Conservation (phyloP, 2,329 filamentous ascomycete species). For the Drechslerella dactyloides region DNA sequence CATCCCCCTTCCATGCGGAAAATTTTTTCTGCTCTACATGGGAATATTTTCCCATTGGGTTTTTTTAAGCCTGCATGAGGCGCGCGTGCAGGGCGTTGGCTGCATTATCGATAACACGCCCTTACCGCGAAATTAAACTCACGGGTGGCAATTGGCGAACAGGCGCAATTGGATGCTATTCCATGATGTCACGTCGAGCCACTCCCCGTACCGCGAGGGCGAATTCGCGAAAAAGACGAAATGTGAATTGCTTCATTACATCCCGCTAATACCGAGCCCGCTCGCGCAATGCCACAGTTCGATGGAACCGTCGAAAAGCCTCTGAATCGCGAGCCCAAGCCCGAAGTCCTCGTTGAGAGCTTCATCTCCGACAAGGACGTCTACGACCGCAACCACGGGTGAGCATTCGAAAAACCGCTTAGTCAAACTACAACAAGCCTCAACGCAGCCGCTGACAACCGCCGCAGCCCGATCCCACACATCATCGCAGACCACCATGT, state of each 20-base stretch:
- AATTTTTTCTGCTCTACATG: background rate
- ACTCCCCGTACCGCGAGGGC: background rate
- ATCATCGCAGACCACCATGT: conserved; percentile 59
- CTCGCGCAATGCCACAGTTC: conserved; percentile 48
- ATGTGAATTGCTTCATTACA: background rate
- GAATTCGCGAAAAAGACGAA: background rate
- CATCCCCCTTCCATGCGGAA: background rate
- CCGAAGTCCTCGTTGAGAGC: conserved; percentile 60
- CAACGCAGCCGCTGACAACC: conserved; percentile 31
- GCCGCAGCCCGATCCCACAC: conserved; percentile 60
- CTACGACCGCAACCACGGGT: conserved; percentile 67
- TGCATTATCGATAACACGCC: conserved; percentile 39
- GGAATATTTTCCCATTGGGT: background rate
- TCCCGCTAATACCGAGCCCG: conserved; percentile 10
- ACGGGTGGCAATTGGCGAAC: background rate
- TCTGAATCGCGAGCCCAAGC: conserved; percentile 62
- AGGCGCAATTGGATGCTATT: background rate
- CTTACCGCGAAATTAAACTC: conserved; percentile 4
- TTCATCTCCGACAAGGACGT: conserved; percentile 63
- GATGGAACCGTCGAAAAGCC: conserved; percentile 61
- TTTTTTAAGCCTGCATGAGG: conserved; percentile 6
- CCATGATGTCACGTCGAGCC: background rate
- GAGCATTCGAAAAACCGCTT: too few species aligned
- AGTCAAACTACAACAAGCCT: conserved; percentile 2
- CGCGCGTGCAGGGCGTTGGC: background rate